phyloP scores from a whole-genome alignment of 2,329 filamentous ascomycete species.

The Orbilia ellipsospora region DNA sequence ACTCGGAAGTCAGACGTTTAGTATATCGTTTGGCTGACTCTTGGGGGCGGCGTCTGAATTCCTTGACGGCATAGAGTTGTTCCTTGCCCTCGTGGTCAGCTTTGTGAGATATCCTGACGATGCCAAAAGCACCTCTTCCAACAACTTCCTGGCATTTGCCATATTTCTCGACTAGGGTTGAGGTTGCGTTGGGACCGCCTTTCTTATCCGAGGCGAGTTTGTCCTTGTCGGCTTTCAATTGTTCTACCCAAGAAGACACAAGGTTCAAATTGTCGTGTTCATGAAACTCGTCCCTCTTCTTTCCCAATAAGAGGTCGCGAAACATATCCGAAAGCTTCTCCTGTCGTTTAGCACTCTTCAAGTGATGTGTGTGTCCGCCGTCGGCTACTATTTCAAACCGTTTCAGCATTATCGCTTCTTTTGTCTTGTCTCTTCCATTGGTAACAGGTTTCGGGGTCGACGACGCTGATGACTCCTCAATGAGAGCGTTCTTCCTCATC shows the following conservation, averaged over 20 bases:
- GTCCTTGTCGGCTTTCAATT: constrained; percentile 87
- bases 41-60: constrained; percentile 92
- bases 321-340: constrained; percentile 95
- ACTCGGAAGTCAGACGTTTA: constrained; percentile 95
- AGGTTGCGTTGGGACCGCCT: constrained; percentile 77
- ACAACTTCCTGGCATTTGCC: constrained; percentile 98
- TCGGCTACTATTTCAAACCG: constrained; percentile 71
- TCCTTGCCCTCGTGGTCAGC: constrained; percentile 80
- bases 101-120: constrained; percentile 97
- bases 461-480: constrained; percentile 13
- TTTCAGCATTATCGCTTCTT: constrained; percentile 36
- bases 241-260: constrained; percentile 96
- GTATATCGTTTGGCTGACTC: constrained; percentile 98
- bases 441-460: constrained; percentile 13
- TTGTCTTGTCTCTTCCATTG: constrained; percentile 29
- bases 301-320: constrained; percentile 81
- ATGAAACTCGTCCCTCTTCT: constrained; percentile 75
- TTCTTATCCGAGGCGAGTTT: constrained; percentile 79
- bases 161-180: constrained; percentile 92
- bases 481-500: constrained; percentile 39
- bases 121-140: constrained; percentile 94
- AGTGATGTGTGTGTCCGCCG: constrained; percentile 84
- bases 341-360: constrained; percentile 89
- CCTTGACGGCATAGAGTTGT: constrained; percentile 96
- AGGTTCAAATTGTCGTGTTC: constrained; percentile 82